Percentiles rank a stretch among this genome's conserved stretches.
phyloP scores from a whole-genome alignment of 495 filamentous ascomycete genomes.

The Talaromyces adpressus region DNA sequence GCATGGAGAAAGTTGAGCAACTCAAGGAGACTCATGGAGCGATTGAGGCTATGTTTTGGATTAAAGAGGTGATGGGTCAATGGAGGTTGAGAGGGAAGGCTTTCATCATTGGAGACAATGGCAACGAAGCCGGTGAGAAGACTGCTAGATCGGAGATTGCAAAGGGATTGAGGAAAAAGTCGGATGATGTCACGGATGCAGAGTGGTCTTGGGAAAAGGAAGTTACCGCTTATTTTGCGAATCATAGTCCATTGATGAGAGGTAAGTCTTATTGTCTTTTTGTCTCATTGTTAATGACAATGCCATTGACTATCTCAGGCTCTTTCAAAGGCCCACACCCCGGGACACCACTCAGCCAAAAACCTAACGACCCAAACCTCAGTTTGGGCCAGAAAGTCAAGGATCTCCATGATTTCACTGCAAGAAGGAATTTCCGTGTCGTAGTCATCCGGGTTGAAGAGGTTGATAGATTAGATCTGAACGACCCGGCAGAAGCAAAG shows the following conservation, averaged over 20 bases:
- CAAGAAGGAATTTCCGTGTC: conserved; percentile 76
- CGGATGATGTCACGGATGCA: conserved; percentile 12
- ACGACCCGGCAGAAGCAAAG: conserved; percentile 52
- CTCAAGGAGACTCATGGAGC: conserved; percentile 50
- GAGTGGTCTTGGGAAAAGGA: conserved; percentile 67
- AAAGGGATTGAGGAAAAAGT: conserved; percentile 20
- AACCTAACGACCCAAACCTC: conserved; percentile 39
- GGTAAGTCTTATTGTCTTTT: conserved; percentile 29
- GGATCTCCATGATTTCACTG: conserved; percentile 59
- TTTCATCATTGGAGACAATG: conserved; percentile 56
- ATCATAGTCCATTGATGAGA: conserved; percentile 68
- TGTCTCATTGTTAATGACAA: conserved; percentile 7
- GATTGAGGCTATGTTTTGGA: conserved; percentile 83
- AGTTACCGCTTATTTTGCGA: conserved; percentile 81
- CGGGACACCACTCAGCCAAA: conserved; percentile 48
- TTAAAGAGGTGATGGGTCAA: conserved; percentile 60
- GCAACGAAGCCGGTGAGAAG: conserved; percentile 16
- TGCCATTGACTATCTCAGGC: conserved; percentile 25
- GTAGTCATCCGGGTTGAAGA: conserved; percentile 74
- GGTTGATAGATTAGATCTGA: conserved; percentile 71
- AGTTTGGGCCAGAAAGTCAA: conserved; percentile 60
- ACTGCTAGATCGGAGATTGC: conserved; percentile 40
- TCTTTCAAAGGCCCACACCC: conserved; percentile 74
- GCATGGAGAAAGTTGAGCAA: conserved; percentile 77
- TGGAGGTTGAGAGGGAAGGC: conserved; percentile 77